phyloP scores from a whole-genome alignment of 2,329 filamentous ascomycete genomes.

The Arthrinium puccinioides region DNA sequence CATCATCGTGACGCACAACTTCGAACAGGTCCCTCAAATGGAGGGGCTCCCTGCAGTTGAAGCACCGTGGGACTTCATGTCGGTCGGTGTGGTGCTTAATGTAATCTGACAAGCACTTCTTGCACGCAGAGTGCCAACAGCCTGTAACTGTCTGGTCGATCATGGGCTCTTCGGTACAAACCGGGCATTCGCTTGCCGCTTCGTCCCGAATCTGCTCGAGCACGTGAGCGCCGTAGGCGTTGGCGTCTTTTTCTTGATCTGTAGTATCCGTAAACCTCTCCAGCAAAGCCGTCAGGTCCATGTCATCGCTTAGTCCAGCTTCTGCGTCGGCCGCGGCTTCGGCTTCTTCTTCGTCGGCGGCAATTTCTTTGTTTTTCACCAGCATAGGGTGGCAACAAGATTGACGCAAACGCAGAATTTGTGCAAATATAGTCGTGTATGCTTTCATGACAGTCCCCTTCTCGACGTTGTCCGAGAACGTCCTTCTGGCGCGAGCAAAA shows the following conservation, averaged over 20 bases:
- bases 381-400: constrained; percentile 90
- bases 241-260: constrained; percentile 54
- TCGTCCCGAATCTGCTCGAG: constrained; percentile 88
- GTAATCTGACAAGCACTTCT: constrained; percentile 82
- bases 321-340: constrained; percentile 69
- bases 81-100: constrained; percentile 81
- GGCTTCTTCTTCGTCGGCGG: constrained; percentile 83
- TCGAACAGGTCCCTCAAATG: constrained; percentile 84
- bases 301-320: constrained; percentile 83
- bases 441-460: constrained; percentile 91
- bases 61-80: constrained; percentile 71
- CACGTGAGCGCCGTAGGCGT: constrained; percentile 76
- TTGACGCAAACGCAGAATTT: constrained; percentile 87
- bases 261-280: constrained; percentile 70
- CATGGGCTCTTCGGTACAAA: constrained; percentile 95
- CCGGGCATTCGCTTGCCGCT: constrained; percentile 80
- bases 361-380: constrained; percentile 75
- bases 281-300: constrained; percentile 86
- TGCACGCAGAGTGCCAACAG: constrained; percentile 97
- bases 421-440: constrained; percentile 94
- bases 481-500: constrained; percentile 71
- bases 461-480: constrained; percentile 80
- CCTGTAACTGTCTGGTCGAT: constrained; percentile 87
- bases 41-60: constrained; percentile 81
- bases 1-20: constrained; percentile 72